phyloP scores from a whole-genome alignment of 2,329 filamentous ascomycete species.

The Westerdykella ornata region DNA sequence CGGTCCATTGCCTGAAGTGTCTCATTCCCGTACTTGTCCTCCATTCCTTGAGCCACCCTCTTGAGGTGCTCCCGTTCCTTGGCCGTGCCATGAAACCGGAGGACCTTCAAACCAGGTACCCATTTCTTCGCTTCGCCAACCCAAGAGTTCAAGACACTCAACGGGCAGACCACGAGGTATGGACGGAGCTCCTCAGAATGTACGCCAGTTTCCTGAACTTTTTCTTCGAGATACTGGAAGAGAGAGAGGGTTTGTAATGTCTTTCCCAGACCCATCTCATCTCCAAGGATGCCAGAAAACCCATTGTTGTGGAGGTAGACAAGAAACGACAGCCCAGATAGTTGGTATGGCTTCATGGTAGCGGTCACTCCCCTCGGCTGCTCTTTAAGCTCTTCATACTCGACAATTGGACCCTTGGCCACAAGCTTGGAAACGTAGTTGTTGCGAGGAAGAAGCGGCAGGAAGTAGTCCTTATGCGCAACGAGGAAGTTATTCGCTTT shows the following conservation, averaged over 20 bases:
- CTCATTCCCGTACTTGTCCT: constrained; percentile 44
- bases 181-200: constrained; percentile 64
- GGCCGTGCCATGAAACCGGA: constrained; percentile 93
- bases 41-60: constrained; percentile 41
- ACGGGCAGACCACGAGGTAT: constrained; percentile 90
- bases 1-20: constrained; percentile 74
- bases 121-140: constrained; percentile 96
- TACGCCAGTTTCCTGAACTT: constrained; percentile 53
- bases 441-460: constrained; percentile 41
- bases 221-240: constrained; percentile 92
- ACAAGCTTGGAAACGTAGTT: constrained; percentile 41
- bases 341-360: constrained; percentile 84
- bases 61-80: constrained; percentile 70
- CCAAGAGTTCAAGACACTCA: constrained; percentile 97
- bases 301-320: constrained; percentile 99
- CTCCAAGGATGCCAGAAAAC: constrained; percentile 92
- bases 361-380: constrained; percentile 46
- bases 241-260: constrained; percentile 97
- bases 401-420: constrained; percentile 23
- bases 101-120: constrained; percentile 76
- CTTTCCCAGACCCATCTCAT: constrained; percentile 99
- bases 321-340: constrained; percentile 98
- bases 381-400: constrained; percentile 38
- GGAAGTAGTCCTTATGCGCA: constrained; percentile 41
- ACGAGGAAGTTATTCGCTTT: constrained; percentile 44